Percentiles rank a stretch among this genome's conserved stretches.
Evolutionary conservation across 352 stramenopile species (phyloP).

Genomic region (Globisporangium radiosum): DNA sequence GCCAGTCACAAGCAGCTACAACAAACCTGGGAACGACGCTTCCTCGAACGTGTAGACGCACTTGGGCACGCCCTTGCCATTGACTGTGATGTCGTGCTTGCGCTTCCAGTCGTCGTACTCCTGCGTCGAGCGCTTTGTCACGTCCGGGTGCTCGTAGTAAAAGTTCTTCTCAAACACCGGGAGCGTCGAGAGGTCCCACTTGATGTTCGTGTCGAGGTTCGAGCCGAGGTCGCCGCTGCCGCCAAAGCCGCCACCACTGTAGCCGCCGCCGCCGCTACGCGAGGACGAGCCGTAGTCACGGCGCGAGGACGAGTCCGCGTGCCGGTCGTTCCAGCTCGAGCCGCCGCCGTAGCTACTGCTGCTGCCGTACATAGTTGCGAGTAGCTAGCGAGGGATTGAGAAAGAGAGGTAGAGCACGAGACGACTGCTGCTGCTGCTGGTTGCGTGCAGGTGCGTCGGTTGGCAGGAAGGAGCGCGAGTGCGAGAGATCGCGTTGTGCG

Average conservation of each 20-base stretch:
- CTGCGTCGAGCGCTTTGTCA: slow-evolving; percentile 85
- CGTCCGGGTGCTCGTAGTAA: slow-evolving; percentile 98
- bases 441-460: slow-evolving; percentile 5
- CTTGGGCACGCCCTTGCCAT: slow-evolving; percentile 96
- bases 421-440: too few species aligned
- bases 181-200: slow-evolving; percentile 93
- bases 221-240: slow-evolving; percentile 77
- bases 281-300: slow-evolving; percentile 46
- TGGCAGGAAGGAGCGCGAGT: slow-evolving; percentile 5
- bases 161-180: slow-evolving; percentile 99
- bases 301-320: slow-evolving; percentile 72
- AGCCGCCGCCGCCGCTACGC: slow-evolving; percentile 23
- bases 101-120: slow-evolving; percentile 91
- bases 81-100: slow-evolving; percentile 92
- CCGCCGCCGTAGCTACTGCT: slow-evolving; percentile 14
- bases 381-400: slow-evolving; percentile 4
- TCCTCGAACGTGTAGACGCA: slow-evolving; percentile 95
- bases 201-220: slow-evolving; percentile 89
- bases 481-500: background rate
- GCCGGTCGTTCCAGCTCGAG: slow-evolving; percentile 47
- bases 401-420: slow-evolving; percentile 1
- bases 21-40: slow-evolving; percentile 79
- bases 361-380: slow-evolving; percentile 42
- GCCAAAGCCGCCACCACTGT: slow-evolving; percentile 20
- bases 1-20: background rate